phyloP scores from a whole-genome alignment of 2,329 filamentous ascomycete genomes.

The Xylariaceae sp. region DNA sequence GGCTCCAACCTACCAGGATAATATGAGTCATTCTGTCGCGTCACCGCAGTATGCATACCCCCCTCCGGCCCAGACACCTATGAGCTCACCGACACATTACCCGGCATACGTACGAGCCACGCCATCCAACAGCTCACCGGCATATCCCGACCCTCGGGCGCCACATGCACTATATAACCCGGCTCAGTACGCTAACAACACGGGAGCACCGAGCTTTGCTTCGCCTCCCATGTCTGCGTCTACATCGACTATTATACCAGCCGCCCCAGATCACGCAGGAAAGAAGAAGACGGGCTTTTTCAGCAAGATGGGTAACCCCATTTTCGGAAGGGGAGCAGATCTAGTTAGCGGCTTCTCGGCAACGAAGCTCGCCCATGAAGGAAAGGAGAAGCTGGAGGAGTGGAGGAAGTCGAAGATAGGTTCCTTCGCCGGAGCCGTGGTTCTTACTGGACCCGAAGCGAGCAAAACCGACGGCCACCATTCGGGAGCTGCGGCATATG shows the following conservation, averaged over 20 bases:
- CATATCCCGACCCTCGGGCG: not conserved
- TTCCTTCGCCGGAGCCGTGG: slow-evolving; percentile 7
- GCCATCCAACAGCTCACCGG: not conserved
- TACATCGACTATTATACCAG: not conserved
- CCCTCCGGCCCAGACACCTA: slow-evolving; percentile 10
- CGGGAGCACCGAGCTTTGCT: slow-evolving; percentile 7
- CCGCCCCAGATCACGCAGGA: not conserved
- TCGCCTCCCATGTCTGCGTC: slow-evolving; percentile 6
- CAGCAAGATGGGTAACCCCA: slow-evolving; percentile 12
- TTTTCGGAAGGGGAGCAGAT: slow-evolving; percentile 7
- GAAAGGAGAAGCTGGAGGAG: slow-evolving; percentile 14
- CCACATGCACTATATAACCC: slow-evolving; percentile 1
- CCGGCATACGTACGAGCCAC: slow-evolving; percentile 5
- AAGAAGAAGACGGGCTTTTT: slow-evolving; percentile 15
- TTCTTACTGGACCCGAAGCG: not conserved
- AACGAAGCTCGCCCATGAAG: slow-evolving; percentile 7
- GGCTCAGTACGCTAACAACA: not conserved
- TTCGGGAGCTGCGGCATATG: slow-evolving; percentile 1
- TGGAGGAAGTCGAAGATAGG: slow-evolving; percentile 18
- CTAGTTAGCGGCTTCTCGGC: slow-evolving; percentile 10
- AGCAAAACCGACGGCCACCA: slow-evolving; percentile 6
- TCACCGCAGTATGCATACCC: slow-evolving; percentile 6
- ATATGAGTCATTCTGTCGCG: too few relatives aligned
- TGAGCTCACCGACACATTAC: slow-evolving; percentile 9
- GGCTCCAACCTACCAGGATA: not conserved